These are phyloP conservation scores for Gastrolobium bilobum DNA, from an alignment of 306 rosid genomes.

Conservation along the genomic window DNA sequence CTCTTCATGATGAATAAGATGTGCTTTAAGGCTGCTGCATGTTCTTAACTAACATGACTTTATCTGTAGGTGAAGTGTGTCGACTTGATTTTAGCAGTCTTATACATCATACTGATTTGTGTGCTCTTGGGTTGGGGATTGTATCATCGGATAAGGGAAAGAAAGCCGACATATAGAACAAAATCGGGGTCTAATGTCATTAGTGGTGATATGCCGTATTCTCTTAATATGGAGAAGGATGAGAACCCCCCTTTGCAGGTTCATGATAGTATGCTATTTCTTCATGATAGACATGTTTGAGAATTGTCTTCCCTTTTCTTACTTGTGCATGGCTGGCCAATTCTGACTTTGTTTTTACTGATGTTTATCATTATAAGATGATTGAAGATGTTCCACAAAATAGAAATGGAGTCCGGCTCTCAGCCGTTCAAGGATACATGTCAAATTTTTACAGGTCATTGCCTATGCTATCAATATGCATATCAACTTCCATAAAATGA, in stretches of 20 bases:
- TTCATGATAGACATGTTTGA: constrained; percentile 40
- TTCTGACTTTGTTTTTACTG: constrained; percentile 41
- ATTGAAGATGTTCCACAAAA: constrained; percentile 72
- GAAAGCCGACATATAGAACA: constrained; percentile 59
- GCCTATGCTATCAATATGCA: constrained; percentile 41
- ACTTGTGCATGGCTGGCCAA: constrained; percentile 34
- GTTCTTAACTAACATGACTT: constrained; percentile 51
- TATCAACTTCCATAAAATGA: constrained; percentile 38
- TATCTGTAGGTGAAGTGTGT: constrained; percentile 83
- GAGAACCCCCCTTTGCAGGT: constrained; percentile 86
- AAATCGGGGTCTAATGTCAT: constrained; percentile 63
- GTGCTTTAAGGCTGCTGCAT: constrained; percentile 13
- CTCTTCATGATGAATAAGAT: constrained; percentile 43
- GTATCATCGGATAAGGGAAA: constrained; percentile 65
- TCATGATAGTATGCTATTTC: constrained; percentile 48
- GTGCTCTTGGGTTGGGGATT: constrained; percentile 88
- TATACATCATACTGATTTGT: constrained; percentile 71
- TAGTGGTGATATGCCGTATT: constrained; percentile 61
- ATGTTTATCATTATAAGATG: constrained; percentile 60
- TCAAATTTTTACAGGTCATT: constrained; percentile 82
- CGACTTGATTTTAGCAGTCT: constrained; percentile 73
- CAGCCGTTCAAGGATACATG: constrained; percentile 93
- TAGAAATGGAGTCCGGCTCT: constrained; percentile 70
- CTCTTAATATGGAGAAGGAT: constrained; percentile 73
- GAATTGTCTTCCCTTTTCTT: constrained; percentile 34